Percentiles rank a stretch among this genome's conserved stretches.
These are phyloP conservation scores for Schwanniomyces pseudopolymorphus DNA, from an alignment of 805 yeast species.

Conservation along the genomic window DNA sequence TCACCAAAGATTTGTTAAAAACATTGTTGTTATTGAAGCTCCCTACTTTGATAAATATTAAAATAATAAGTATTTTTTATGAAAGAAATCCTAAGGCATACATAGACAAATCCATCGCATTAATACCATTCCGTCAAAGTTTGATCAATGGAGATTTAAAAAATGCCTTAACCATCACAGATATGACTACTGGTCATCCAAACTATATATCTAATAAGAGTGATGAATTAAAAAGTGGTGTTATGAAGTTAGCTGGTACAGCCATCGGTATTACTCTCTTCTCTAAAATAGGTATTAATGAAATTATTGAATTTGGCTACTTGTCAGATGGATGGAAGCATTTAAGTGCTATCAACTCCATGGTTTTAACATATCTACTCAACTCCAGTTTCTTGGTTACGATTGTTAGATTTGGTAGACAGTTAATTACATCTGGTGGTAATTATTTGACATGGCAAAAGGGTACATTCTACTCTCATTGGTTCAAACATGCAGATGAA, in stretches of 20 bases:
- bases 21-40: slow-evolving; percentile 31
- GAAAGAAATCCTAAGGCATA: slow-evolving; percentile 20
- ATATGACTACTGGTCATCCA: slow-evolving; percentile 57
- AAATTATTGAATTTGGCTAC: slow-evolving; percentile 37
- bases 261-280: slow-evolving; percentile 34
- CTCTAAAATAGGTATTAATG: slow-evolving; percentile 43
- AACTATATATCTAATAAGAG: slow-evolving; percentile 43
- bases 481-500: slow-evolving; percentile 68
- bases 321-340: slow-evolving; percentile 38
- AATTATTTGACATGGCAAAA: slow-evolving; percentile 58
- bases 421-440: slow-evolving; percentile 44
- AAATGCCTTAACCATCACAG: slow-evolving; percentile 57
- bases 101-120: slow-evolving; percentile 42
- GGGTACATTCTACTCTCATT: slow-evolving; percentile 62
- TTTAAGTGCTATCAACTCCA: slow-evolving; percentile 47
- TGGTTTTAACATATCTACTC: slow-evolving; percentile 38
- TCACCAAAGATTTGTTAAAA: slow-evolving; percentile 24
- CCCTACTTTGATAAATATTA: slow-evolving; percentile 29
- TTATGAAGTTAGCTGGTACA: slow-evolving; percentile 28
- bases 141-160: slow-evolving; percentile 57
- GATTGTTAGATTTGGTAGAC: slow-evolving; percentile 41
- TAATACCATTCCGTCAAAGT: slow-evolving; percentile 65
- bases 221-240: slow-evolving; percentile 29
- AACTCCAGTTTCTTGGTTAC: slow-evolving; percentile 43
- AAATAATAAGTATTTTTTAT: slow-evolving; percentile 25